Percentiles rank a stretch among this genome's conserved stretches.
Evolutionary conservation across 352 stramenopile species (phyloP).

Genomic region (Phytophthora europaea): DNA sequence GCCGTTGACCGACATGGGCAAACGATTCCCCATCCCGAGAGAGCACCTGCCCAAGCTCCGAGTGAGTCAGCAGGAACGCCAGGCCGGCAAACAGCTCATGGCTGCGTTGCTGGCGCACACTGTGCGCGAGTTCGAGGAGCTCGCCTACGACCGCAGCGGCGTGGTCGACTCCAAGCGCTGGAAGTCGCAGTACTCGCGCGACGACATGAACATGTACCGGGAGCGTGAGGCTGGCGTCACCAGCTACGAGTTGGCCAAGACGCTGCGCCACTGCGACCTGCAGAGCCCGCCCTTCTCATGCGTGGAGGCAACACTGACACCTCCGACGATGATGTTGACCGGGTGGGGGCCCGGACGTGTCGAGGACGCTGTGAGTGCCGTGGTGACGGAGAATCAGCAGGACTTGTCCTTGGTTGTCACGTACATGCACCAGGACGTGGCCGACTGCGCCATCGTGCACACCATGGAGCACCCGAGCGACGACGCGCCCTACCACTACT

Average conservation of each 20-base stretch:
- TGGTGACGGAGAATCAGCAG: slow-evolving; percentile 57
- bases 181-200: slow-evolving; percentile 46
- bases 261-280: slow-evolving; percentile 31
- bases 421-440: slow-evolving; percentile 66
- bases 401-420: slow-evolving; percentile 61
- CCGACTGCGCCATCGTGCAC: slow-evolving; percentile 60
- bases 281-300: slow-evolving; percentile 31
- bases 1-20: slow-evolving; percentile 30
- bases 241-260: slow-evolving; percentile 29
- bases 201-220: slow-evolving; percentile 57
- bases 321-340: slow-evolving; percentile 42
- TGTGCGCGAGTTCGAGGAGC: slow-evolving; percentile 53
- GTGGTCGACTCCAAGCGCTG: slow-evolving; percentile 50
- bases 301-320: slow-evolving; percentile 30
- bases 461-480: slow-evolving; percentile 58
- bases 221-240: slow-evolving; percentile 45
- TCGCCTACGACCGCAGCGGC: slow-evolving; percentile 36
- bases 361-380: slow-evolving; percentile 59
- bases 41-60: slow-evolving; percentile 45
- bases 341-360: slow-evolving; percentile 50
- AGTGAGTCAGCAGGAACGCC: slow-evolving; percentile 42
- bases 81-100: slow-evolving; percentile 45
- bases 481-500: slow-evolving; percentile 55
- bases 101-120: slow-evolving; percentile 45
- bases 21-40: slow-evolving; percentile 53